These are phyloP conservation scores for Cystobasidium sp. DNA, from an alignment of 1,284 basidiomycete species.

Conservation along the genomic window DNA sequence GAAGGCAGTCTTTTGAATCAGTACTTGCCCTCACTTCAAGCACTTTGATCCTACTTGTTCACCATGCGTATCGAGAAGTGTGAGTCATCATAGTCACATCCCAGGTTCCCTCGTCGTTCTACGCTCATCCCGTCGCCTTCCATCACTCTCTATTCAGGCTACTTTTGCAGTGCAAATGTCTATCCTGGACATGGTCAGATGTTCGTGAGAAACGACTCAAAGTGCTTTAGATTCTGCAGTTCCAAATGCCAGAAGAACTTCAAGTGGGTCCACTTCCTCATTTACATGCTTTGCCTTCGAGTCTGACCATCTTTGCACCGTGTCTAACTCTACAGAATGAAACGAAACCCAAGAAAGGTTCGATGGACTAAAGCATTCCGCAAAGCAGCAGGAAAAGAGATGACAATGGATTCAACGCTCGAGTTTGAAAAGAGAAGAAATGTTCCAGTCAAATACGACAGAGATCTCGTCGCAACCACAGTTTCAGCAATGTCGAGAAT, in stretches of 20 bases:
- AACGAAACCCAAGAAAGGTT: constrained; percentile 98
- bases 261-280: constrained; percentile 66
- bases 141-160: constrained; percentile 51
- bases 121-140: too few species aligned
- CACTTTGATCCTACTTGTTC: too few species aligned
- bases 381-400: constrained; percentile 98
- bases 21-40: too few species aligned
- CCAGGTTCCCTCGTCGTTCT: neutral
- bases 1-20: too few species aligned
- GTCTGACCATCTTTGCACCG: neutral
- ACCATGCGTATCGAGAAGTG: constrained; percentile 45
- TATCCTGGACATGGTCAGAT: constrained; percentile 93
- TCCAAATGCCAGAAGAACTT: constrained; percentile 98
- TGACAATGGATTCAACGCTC: constrained; percentile 98
- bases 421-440: constrained; percentile 99
- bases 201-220: constrained; percentile 95
- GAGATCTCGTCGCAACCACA: constrained; percentile 91
- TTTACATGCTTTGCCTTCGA: neutral
- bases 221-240: constrained; percentile 94
- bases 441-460: constrained; percentile 95
- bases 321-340: constrained; percentile 96
- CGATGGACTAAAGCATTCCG: constrained; percentile 99
- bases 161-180: constrained; percentile 81
- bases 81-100: neutral
- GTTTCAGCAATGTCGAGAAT: constrained; percentile 96